These are phyloP conservation scores for Ascochyta koolunga DNA, from an alignment of 2,329 filamentous ascomycete species.

Conservation along the genomic window DNA sequence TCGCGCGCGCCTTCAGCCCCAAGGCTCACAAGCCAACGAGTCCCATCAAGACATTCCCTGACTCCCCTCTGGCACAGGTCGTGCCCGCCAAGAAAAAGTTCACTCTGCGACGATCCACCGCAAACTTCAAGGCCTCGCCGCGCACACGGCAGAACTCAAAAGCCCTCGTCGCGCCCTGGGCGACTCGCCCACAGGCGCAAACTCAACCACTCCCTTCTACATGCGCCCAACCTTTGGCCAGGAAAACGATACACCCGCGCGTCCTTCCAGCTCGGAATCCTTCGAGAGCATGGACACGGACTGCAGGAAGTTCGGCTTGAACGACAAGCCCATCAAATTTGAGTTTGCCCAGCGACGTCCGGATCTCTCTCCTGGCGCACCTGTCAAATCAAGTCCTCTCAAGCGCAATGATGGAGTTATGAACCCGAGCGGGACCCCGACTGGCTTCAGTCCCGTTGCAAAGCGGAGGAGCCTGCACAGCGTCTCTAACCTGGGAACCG, in stretches of 20 bases:
- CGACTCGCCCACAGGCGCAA: slow-evolving; percentile 73
- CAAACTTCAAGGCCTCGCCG: slow-evolving; percentile 62
- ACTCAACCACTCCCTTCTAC: slow-evolving; percentile 64
- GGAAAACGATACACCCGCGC: slow-evolving; percentile 48
- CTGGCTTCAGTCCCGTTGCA: slow-evolving; percentile 81
- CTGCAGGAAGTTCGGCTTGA: slow-evolving; percentile 48
- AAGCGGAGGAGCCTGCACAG: slow-evolving; percentile 90
- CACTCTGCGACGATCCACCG: slow-evolving; percentile 51
- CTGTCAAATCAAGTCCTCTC: slow-evolving; percentile 75
- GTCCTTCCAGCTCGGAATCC: slow-evolving; percentile 34
- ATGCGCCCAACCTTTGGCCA: slow-evolving; percentile 56
- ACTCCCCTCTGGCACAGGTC: slow-evolving; percentile 63
- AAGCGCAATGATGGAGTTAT: slow-evolving; percentile 92
- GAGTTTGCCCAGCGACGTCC: slow-evolving; percentile 48
- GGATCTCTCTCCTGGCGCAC: slow-evolving; percentile 44
- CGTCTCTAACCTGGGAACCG: slow-evolving; percentile 63
- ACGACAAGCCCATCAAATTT: slow-evolving; percentile 56
- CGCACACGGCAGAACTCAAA: slow-evolving; percentile 72
- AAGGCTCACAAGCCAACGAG: slow-evolving; percentile 54
- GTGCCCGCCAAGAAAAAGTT: slow-evolving; percentile 66
- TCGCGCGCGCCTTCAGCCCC: slow-evolving; percentile 55
- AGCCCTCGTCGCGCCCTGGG: slow-evolving; percentile 79
- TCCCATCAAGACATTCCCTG: slow-evolving; percentile 57
- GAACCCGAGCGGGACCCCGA: slow-evolving; percentile 76
- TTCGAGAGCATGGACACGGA: slow-evolving; percentile 42